Evolutionary conservation across 352 stramenopile genomes (phyloP).

Genomic region (Phytophthora uliginosa): DNA sequence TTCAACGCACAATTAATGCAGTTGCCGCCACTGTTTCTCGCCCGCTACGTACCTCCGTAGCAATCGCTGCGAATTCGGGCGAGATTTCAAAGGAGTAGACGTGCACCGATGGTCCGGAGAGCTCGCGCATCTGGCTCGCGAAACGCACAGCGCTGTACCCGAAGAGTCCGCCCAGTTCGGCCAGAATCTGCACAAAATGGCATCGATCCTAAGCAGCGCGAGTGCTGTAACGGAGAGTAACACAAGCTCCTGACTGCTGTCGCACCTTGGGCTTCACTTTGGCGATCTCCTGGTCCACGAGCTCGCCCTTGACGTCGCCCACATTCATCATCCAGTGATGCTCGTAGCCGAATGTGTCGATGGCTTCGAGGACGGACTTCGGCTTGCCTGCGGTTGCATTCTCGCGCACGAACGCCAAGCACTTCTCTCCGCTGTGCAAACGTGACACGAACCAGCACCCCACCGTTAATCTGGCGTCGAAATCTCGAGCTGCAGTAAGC

Average conservation of each 20-base stretch:
- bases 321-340: constrained; percentile 61
- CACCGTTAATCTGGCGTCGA: not conserved
- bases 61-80: constrained; percentile 41
- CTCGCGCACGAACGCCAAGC: constrained; percentile 41
- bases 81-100: constrained; percentile 65
- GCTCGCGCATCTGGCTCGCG: constrained; percentile 36
- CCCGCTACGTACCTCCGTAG: constrained; percentile 35
- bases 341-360: constrained; percentile 49
- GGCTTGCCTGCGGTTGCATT: constrained; percentile 40
- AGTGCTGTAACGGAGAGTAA: too few species aligned
- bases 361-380: constrained; percentile 44
- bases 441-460: not conserved
- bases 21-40: not conserved
- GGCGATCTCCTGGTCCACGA: constrained; percentile 48
- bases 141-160: constrained; percentile 65
- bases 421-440: constrained; percentile 22
- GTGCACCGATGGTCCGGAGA: constrained; percentile 27
- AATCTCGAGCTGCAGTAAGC: not conserved
- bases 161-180: constrained; percentile 47
- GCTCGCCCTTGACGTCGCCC: constrained; percentile 49
- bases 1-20: not conserved
- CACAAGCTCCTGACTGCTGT: not conserved
- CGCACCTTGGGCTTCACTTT: constrained; percentile 42
- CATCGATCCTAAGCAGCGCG: not conserved
- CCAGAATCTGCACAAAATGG: constrained; percentile 34